Conservation (phyloP, 202 grass and related monocot species). For the Saccharum hybrid region DNA sequence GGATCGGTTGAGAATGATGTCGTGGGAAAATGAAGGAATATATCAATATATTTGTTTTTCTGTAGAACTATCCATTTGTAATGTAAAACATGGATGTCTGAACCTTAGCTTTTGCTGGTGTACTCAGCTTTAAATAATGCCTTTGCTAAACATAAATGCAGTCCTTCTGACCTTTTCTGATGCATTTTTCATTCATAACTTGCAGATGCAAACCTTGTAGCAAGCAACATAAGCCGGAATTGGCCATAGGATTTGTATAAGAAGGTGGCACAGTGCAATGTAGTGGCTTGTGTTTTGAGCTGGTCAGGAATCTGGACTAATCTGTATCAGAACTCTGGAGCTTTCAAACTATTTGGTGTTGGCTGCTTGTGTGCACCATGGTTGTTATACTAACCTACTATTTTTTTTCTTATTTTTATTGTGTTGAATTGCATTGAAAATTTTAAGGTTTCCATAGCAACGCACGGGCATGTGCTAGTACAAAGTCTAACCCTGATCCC, state of each 20-base stretch:
- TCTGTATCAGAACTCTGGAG: conserved; percentile 5
- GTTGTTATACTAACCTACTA: not conserved
- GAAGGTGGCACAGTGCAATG: no score
- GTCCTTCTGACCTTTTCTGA: conserved; percentile 14
- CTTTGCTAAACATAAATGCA: conserved; percentile 20
- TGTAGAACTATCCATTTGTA: not conserved
- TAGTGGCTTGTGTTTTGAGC: no score
- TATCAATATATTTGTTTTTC: not conserved
- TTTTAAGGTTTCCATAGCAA: no score
- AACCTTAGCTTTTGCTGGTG: not conserved
- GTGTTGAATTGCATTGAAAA: no score
- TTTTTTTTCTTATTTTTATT: no score
- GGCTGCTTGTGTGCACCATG: not conserved
- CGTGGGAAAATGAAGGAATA: not conserved
- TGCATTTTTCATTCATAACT: no score
- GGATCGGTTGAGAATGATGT: no score
- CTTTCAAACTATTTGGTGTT: not conserved
- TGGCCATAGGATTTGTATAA: no score
- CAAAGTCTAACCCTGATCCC: no score
- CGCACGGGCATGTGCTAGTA: no score
- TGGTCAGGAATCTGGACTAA: not conserved
- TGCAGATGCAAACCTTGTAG: no score
- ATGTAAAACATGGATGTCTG: not conserved
- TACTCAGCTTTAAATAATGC: not conserved
- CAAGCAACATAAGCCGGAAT: no score